Conservation (phyloP, 352 stramenopile genomes). For the Peronospora tabacina region DNA sequence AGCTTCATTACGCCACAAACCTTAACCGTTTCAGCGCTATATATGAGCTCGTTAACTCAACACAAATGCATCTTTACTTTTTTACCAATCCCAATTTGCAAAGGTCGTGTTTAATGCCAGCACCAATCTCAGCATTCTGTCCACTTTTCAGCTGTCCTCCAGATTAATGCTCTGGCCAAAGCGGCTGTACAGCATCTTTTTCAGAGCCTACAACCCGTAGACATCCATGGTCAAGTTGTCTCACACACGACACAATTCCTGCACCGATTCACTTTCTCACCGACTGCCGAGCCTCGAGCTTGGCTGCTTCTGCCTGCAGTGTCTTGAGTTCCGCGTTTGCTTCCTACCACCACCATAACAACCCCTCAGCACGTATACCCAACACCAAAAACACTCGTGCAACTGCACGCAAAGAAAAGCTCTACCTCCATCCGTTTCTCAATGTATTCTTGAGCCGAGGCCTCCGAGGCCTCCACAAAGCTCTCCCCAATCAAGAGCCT, state of each 20-base stretch:
- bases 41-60: neutral
- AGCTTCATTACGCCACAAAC: too few relatives aligned
- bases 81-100: neutral
- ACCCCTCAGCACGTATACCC: neutral
- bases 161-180: constrained; percentile 97
- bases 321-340: constrained; percentile 74
- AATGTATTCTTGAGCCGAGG: constrained; percentile 91
- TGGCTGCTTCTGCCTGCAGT: constrained; percentile 79
- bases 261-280: constrained; percentile 28
- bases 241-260: neutral
- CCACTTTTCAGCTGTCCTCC: constrained; percentile 76
- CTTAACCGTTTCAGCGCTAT: neutral
- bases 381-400: neutral
- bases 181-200: constrained; percentile 92
- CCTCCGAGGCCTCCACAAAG: constrained; percentile 92
- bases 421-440: constrained; percentile 84
- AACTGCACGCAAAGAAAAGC: constrained; percentile 1
- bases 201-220: constrained; percentile 49
- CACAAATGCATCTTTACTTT: neutral
- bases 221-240: constrained; percentile 6
- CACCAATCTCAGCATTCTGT: neutral
- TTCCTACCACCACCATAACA: constrained; percentile 21
- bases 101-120: neutral
- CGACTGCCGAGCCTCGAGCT: constrained; percentile 85
- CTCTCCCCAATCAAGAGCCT: constrained; percentile 92